Base-by-base conservation (phyloP, 768 basidiomycete genomes). In the Boletus bicolor region DNA sequence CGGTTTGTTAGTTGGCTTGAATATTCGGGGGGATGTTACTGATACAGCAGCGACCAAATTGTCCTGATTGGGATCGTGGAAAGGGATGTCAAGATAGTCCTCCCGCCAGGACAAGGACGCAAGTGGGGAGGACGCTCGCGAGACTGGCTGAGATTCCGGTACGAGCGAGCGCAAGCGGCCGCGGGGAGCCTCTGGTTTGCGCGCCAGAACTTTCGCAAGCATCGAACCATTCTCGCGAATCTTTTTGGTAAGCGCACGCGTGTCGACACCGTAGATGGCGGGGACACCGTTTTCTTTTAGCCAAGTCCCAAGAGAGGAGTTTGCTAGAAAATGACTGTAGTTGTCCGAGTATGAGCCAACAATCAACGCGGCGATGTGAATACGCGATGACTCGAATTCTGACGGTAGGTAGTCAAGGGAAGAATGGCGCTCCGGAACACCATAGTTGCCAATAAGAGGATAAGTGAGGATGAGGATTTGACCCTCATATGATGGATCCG, bases 401-500 rank as follows among this genome's bases (percentile, higher is more conserved):
- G 72, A 71, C 2, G 89, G 87, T 43, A 93, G 74, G 28, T 76
- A 73, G 57, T 86, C 81, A 39, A 82, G 65, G 35, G 77, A 59
- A 37, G 59, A 56, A 59, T 66, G 68, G 53, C 93, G 85, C 58
- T 80, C 79, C 50, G 97, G 97, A 24, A 98, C 94, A 67, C 97
- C 97, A 69, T 99, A 99, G 71, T 98, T 98, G 37, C 97, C 97
- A 60, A 98, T 78, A 64, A 99, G 80, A 14, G 97, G 97, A 75
- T 98, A 98, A 2, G 97, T 98, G 63, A 98, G 81, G 60, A 99
- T 85, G 56, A 99, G 87, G 68, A 99, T 98, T 74, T 98, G 97
- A 36, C 94, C 93, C 72, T 96, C 87, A 74, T 99, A 99, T 2
- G 96, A 98, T 19, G 97, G 97, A 72, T 98, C 97, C 44, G 97